phyloP scores from a whole-genome alignment of 2,329 filamentous ascomycete species.

The Colletotrichum sp. region DNA sequence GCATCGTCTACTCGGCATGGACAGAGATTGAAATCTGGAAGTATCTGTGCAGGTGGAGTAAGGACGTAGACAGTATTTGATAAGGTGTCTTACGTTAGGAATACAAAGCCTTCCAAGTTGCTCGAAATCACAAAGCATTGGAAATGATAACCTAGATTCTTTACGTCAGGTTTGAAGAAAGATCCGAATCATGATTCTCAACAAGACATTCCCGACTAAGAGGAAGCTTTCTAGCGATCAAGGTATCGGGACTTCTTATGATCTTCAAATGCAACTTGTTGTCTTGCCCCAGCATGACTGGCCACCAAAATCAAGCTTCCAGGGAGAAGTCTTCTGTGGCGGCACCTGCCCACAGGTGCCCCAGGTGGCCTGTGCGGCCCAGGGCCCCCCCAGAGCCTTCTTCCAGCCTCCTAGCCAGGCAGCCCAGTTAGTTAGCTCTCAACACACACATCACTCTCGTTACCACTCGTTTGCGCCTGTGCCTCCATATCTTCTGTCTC shows the following conservation, averaged over 20 bases:
- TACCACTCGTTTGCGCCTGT: too few species aligned
- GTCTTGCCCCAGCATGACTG: background rate
- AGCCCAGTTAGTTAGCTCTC: too few species aligned
- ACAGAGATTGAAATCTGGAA: background rate
- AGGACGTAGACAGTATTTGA: background rate
- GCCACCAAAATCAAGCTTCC: background rate
- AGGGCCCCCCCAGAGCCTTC: too few species aligned
- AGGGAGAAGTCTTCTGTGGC: background rate
- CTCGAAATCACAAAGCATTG: background rate
- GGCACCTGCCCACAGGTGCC: too few species aligned
- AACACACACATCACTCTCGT: too few species aligned
- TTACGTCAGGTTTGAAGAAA: background rate
- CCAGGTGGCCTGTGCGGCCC: too few species aligned
- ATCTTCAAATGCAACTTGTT: background rate
- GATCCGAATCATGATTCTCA: background rate
- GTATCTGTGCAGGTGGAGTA: rapidly evolving
- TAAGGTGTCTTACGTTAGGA: background rate
- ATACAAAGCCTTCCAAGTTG: background rate
- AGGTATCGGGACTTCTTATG: background rate
- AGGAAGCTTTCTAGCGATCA: background rate
- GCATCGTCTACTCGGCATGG: background rate
- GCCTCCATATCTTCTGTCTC: background rate
- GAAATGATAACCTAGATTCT: background rate
- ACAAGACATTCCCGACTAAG: background rate
- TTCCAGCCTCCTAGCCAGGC: too few species aligned